These are phyloP conservation scores for Tylopilus vinaceipallidus DNA, from an alignment of 768 basidiomycete species.

Conservation along the genomic window DNA sequence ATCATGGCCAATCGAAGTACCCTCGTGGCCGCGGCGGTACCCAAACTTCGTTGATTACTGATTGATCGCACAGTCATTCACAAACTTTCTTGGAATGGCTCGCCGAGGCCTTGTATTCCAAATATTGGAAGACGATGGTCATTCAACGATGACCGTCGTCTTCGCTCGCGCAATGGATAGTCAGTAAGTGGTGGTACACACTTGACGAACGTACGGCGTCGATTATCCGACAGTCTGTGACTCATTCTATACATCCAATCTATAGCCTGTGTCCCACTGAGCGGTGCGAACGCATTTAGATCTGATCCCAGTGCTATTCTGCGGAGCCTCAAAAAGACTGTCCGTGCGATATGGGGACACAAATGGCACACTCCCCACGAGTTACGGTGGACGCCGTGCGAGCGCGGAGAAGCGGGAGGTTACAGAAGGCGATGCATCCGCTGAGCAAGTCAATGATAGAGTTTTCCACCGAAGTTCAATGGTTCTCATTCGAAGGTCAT, in stretches of 20 bases:
- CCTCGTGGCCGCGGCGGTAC: slow-evolving; percentile 14
- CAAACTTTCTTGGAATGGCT: background rate
- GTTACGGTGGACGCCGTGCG: background rate
- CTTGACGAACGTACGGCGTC: slow-evolving; percentile 8
- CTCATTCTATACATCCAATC: slow-evolving; percentile 3
- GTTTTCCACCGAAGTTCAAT: slow-evolving; percentile 9
- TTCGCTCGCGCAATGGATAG: background rate
- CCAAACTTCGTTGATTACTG: slow-evolving; percentile 7
- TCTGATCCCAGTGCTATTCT: background rate
- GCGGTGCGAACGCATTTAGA: background rate
- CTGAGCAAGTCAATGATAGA: slow-evolving; percentile 13
- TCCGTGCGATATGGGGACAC: background rate
- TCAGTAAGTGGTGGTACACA: background rate
- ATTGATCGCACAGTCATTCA: slow-evolving; percentile 8
- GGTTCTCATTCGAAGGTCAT: background rate
- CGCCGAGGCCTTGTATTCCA: background rate
- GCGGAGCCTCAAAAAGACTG: background rate
- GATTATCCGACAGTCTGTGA: slow-evolving; percentile 2
- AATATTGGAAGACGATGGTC: background rate
- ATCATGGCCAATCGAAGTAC: slow-evolving; percentile 7
- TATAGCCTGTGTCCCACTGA: background rate
- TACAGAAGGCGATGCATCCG: slow-evolving; percentile 6
- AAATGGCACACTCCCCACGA: slow-evolving; percentile 1
- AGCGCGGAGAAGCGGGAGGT: background rate
- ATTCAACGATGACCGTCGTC: background rate